phyloP scores from a whole-genome alignment of 768 basidiomycete genomes.

The Strobilomyces echinocephalus region DNA sequence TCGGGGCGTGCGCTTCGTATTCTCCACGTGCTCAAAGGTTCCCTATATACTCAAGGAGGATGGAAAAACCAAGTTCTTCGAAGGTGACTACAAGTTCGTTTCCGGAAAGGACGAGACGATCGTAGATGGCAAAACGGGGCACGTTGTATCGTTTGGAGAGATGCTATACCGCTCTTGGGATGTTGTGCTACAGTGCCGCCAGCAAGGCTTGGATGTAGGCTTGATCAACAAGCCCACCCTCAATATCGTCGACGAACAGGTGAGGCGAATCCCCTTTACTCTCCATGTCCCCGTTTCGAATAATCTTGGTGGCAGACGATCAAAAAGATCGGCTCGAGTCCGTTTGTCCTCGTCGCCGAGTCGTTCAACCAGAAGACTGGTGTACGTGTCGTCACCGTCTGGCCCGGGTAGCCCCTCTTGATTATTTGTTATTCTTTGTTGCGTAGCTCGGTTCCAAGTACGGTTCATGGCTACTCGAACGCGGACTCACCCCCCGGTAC shows the following conservation, averaged over 20 bases:
- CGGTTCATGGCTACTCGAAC: slow-evolving; percentile 84
- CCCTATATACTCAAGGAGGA: slow-evolving; percentile 81
- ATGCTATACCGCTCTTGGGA: slow-evolving; percentile 83
- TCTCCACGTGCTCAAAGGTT: slow-evolving; percentile 86
- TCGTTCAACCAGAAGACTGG: slow-evolving; percentile 90
- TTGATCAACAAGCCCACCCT: slow-evolving; percentile 83
- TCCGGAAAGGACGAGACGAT: slow-evolving; percentile 86
- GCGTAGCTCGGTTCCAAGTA: slow-evolving; percentile 69
- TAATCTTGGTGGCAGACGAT: slow-evolving; percentile 38
- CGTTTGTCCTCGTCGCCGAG: slow-evolving; percentile 82
- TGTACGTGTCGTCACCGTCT: slow-evolving; percentile 27
- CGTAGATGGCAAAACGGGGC: slow-evolving; percentile 70
- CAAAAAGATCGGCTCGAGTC: slow-evolving; percentile 64
- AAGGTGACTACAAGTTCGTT: slow-evolving; percentile 66
- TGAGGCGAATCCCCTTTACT: slow-evolving; percentile 23
- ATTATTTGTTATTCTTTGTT: too few relatives aligned
- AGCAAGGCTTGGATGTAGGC: slow-evolving; percentile 74
- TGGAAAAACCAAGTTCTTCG: slow-evolving; percentile 61
- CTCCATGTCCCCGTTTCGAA: neutral
- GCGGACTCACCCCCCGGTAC: slow-evolving; percentile 73
- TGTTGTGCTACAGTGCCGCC: slow-evolving; percentile 68
- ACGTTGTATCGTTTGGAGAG: slow-evolving; percentile 82
- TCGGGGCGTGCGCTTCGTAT: slow-evolving; percentile 77
- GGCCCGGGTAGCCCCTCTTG: neutral
- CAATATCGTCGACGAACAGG: slow-evolving; percentile 80